Percentiles rank a stretch among this genome's conserved stretches.
phyloP scores from a whole-genome alignment of 2,329 filamentous ascomycete species.

The Fusarium hostae region DNA sequence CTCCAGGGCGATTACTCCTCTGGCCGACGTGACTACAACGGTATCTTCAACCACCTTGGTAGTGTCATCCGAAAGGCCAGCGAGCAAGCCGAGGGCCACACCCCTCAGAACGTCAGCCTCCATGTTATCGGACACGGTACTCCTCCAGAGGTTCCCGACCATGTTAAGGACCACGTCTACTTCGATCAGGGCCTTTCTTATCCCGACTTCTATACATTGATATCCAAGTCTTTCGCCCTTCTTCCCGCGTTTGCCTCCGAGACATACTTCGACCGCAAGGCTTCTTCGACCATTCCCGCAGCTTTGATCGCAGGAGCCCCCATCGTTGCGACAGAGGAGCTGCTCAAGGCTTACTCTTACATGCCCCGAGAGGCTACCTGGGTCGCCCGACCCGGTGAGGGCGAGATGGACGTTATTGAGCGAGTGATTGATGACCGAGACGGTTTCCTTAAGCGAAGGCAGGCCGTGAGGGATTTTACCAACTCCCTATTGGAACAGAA shows the following conservation, averaged over 20 bases:
- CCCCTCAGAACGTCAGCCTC: constrained; percentile 34
- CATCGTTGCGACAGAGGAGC: constrained; percentile 40
- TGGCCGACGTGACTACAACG: constrained; percentile 42
- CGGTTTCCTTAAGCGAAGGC: constrained; percentile 35
- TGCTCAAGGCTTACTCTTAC: constrained; percentile 43
- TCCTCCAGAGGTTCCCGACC: constrained; percentile 38
- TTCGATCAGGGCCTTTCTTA: constrained; percentile 44
- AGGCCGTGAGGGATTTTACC: constrained; percentile 29
- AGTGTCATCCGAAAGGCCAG: constrained; percentile 37
- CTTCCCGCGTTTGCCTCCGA: constrained; percentile 45
- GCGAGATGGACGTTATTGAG: constrained; percentile 44
- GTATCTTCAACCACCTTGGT: constrained; percentile 42
- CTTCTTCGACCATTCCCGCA: constrained; percentile 45
- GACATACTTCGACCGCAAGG: constrained; percentile 45
- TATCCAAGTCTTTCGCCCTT: constrained; percentile 37
- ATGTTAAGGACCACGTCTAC: constrained; percentile 35
- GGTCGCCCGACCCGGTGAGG: constrained; percentile 39
- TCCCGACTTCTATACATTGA: constrained; percentile 42
- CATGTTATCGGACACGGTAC: constrained; percentile 44
- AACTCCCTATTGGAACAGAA: constrained; percentile 32
- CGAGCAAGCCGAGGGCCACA: constrained; percentile 9
- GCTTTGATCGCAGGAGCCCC: constrained; percentile 44
- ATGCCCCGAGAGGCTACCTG: constrained; percentile 41
- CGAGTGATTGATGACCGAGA: constrained; percentile 39
- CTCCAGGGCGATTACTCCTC: constrained; percentile 46